Base-by-base conservation (phyloP, 331 rosid species). In the Malus hybrid region DNA sequence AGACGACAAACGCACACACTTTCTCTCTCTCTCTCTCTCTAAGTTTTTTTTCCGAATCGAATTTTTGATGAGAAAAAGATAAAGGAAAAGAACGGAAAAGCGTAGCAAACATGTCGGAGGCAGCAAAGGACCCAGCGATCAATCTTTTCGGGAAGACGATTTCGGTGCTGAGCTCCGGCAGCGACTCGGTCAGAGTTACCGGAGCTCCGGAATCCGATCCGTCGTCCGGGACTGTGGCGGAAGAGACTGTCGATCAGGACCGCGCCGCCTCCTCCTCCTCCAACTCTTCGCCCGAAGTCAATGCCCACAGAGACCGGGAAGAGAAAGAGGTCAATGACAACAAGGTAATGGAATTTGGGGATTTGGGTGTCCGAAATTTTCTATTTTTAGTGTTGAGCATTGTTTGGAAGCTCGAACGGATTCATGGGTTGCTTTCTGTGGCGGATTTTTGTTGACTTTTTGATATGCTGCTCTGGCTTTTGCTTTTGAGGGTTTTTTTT, bases 61-160 rank as follows among this genome's bases (percentile, higher is more conserved):
- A 0, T 15, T 15, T 42, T 32, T 71, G 22, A 67, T 70, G 59
- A 73, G 11, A 39, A 39, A 57, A 74, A 13, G 44, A 27, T 24
- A 62, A 69, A 28, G 67, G 44, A 39, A 39, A 18, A 59, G 24
- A 36, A 9, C 8, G 8, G 3, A 62, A 39, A 22, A 50, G 62
- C 44, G 29, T 55, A 73, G 72, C 87, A 66, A 65, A 85, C 76
- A 90, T 90, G 98, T 89, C 73, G 82, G 93, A 90, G 71, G 76
- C 85, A 29, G 76, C 85, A 29, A 92, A 79, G 78, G 96, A 93
- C 89, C 91, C 90, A 76, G 89, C 89, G 79, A 89, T 93, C 88
- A 93, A 89, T 89, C 98, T 93, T 32, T 93, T 93, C 67, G 97
- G 97, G 66, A 93, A 80, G 90, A 93, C 91, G 82, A 93, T 93